These are phyloP conservation scores for Limonium bicolor DNA, from an alignment of 148 eudicot species.

Conservation along the genomic window DNA sequence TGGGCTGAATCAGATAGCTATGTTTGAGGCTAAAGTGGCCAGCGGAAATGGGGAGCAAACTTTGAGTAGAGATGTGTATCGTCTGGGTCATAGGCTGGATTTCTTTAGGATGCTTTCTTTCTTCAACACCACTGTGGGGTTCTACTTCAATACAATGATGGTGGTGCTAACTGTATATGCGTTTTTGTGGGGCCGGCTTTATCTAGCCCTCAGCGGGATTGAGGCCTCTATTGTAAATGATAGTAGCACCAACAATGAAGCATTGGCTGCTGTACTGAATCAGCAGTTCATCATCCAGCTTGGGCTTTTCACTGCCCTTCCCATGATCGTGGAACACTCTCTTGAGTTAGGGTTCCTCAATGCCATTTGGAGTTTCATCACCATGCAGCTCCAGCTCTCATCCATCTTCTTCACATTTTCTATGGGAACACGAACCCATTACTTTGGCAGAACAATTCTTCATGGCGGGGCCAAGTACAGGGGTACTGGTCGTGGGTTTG, in stretches of 20 bases:
- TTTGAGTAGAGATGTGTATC: slow-evolving; percentile 53
- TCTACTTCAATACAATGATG: slow-evolving; percentile 56
- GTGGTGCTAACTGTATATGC: slow-evolving; percentile 45
- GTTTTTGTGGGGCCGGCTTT: slow-evolving; percentile 66
- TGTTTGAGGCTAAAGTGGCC: slow-evolving; percentile 66
- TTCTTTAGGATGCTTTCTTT: slow-evolving; percentile 66
- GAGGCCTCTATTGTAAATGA: slow-evolving; percentile 30
- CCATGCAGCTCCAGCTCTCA: slow-evolving; percentile 66
- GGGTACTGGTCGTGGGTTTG: slow-evolving; percentile 70
- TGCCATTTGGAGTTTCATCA: slow-evolving; percentile 41
- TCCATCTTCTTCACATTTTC: slow-evolving; percentile 65
- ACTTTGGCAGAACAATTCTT: slow-evolving; percentile 57
- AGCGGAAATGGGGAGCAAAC: slow-evolving; percentile 68
- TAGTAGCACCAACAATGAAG: slow-evolving; percentile 30
- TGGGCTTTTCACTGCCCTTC: slow-evolving; percentile 56
- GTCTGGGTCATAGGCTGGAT: slow-evolving; percentile 69
- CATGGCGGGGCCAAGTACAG: slow-evolving; percentile 77
- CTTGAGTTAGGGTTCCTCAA: slow-evolving; percentile 56
- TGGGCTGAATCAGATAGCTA: slow-evolving; percentile 56
- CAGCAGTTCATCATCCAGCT: slow-evolving; percentile 60
- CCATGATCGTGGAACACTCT: slow-evolving; percentile 70
- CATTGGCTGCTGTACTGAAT: slow-evolving; percentile 71
- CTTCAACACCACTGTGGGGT: slow-evolving; percentile 49
- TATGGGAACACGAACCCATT: slow-evolving; percentile 60
- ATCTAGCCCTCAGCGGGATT: slow-evolving; percentile 64